Evolutionary conservation across 208 protist species (phyloP), one percentile per base, ranked within the genome.

Genomic region (Trypanosoma conorhini): DNA sequence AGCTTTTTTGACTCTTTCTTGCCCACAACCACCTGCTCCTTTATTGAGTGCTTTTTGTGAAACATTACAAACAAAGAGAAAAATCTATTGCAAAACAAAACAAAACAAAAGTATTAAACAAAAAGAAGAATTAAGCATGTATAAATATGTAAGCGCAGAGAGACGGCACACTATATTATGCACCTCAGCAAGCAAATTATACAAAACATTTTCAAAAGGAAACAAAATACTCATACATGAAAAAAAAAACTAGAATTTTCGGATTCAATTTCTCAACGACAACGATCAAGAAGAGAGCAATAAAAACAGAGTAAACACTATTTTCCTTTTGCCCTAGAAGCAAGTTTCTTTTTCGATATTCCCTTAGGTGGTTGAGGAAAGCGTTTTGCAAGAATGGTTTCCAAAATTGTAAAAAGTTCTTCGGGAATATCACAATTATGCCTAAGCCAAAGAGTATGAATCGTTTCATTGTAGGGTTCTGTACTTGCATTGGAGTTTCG

Each of bases 401-500:
- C 74, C 28, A 87, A 9, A 55, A 77, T 69, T 60, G 67, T 70
- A 40, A 81, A 72, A 67, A 86, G 61, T 54, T 84, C 81, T 10
- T 80, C 59, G 33, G 81, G 74, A 19, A 81, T 72, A 55, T 76
- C 60, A 46, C 67, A 67, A 72, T 90, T 90, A n/a, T 79, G 60
- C 2, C 81, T 67, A 67, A 87, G 64, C 85, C 85, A 90, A 9
- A 90, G 60, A 24, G 79, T 86, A 72, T 90, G 69, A 56, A 89
- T 57, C 50, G 62, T 82, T 62, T 74, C 62, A 71, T 89, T 89
- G 26, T 50, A 77, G 17, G 48, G 19, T 46, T 74, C 52, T 19
- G 62, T 48, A 54, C 48, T 12, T 26, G 54, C 31, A 54, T 59
- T 61, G 56, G 12, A 33, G 68, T 40, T 33, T 66, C 69, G 33